These are phyloP conservation scores for Candida adriatica DNA, from an alignment of 805 yeast genomes.

Conservation along the genomic window DNA sequence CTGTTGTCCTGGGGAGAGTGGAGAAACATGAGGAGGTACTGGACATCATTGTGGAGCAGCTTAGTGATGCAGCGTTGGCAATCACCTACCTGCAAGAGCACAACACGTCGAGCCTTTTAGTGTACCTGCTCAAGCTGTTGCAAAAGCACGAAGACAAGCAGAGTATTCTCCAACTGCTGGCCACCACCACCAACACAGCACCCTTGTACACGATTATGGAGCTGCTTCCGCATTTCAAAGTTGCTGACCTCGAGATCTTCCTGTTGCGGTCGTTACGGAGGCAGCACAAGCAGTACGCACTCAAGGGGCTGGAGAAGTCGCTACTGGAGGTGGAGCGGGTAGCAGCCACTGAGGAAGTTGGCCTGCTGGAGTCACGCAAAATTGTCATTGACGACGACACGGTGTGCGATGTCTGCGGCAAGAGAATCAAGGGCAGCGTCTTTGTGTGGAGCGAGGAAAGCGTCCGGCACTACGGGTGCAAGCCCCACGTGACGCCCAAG, in stretches of 20 bases:
- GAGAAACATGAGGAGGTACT: constrained; percentile 60
- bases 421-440: constrained; percentile 11
- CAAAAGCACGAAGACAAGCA: constrained; percentile 26
- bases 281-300: constrained; percentile 7
- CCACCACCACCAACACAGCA: constrained; percentile 28
- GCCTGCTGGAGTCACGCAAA: constrained; percentile 4
- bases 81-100: constrained; percentile 40
- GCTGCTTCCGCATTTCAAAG: constrained; percentile 9
- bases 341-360: constrained; percentile 3
- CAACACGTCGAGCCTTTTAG: constrained; percentile 26
- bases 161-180: constrained; percentile 34
- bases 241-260: constrained; percentile 15
- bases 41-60: constrained; percentile 49
- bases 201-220: constrained; percentile 11
- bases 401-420: constrained; percentile 10
- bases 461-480: constrained; percentile 21
- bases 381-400: constrained; percentile 6
- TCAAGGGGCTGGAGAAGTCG: constrained; percentile 2
- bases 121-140: constrained; percentile 30
- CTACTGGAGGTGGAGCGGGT: constrained; percentile 10
- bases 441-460: constrained; percentile 6
- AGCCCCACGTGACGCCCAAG: constrained; percentile 2
- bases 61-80: constrained; percentile 52
- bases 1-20: constrained; percentile 50
- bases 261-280: constrained; percentile 15